Conservation (phyloP, 1,139 yeast genomes). For the Pichia cactophila region DNA sequence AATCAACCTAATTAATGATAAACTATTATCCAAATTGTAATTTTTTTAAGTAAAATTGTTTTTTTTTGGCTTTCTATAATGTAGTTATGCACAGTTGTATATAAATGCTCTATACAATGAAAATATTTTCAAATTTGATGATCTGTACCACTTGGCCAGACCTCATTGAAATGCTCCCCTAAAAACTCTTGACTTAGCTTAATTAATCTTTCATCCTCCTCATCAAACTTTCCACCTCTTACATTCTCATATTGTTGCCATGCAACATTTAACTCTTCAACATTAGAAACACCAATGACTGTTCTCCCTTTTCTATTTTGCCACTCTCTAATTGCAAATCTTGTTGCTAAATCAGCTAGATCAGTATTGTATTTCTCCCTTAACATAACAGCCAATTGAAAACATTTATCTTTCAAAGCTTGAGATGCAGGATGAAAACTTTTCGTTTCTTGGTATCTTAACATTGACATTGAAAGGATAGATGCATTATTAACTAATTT, state of each 20-base stretch:
- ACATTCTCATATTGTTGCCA: conserved; percentile 49
- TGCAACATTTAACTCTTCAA: conserved; percentile 58
- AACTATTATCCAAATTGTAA: conserved; percentile 24
- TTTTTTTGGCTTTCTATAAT: neutral
- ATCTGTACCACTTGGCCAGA: conserved; percentile 65
- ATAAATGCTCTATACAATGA: neutral
- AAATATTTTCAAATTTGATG: conserved; percentile 21
- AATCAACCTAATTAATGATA: conserved; percentile 39
- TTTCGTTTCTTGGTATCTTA: conserved; percentile 61
- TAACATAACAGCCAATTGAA: conserved; percentile 43
- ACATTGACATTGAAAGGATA: conserved; percentile 79
- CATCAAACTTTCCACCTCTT: conserved; percentile 30
- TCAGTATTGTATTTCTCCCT: conserved; percentile 40
- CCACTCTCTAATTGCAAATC: conserved; percentile 67
- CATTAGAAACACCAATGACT: conserved; percentile 65
- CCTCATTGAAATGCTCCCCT: conserved; percentile 50
- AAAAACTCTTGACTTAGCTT: conserved; percentile 42
- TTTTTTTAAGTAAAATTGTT: neutral
- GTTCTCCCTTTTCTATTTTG: conserved; percentile 42
- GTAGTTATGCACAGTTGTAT: neutral
- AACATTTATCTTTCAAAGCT: conserved; percentile 50
- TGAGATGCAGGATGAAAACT: conserved; percentile 74
- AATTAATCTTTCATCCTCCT: conserved; percentile 38
- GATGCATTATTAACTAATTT: conserved; percentile 67
- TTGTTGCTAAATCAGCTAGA: conserved; percentile 72